Conservation (phyloP, 2,329 filamentous ascomycete genomes). For the Aspergillus tubingensis region DNA sequence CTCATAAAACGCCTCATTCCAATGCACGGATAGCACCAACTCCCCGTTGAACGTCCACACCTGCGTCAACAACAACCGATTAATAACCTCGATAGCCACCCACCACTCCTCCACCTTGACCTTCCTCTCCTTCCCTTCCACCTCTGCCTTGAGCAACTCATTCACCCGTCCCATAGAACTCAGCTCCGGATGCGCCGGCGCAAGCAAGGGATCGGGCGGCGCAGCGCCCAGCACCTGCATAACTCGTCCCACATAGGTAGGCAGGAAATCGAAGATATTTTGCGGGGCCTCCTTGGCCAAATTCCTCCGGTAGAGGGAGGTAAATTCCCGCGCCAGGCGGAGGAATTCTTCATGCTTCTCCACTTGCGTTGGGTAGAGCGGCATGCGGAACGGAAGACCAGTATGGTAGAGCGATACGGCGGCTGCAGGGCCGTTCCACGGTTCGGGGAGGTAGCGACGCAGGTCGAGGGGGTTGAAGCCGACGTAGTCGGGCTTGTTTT, state of each 20-base stretch:
- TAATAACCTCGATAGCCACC: background rate
- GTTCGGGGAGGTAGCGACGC: background rate
- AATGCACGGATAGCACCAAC: background rate
- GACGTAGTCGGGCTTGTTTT: background rate
- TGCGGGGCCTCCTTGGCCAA: background rate
- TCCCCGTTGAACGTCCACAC: background rate
- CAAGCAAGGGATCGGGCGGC: background rate
- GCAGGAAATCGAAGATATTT: background rate
- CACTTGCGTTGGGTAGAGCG: background rate
- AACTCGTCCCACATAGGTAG: background rate
- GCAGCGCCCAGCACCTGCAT: background rate
- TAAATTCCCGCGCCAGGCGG: background rate
- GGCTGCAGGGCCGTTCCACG: background rate
- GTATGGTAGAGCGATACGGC: background rate
- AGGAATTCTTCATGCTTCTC: background rate
- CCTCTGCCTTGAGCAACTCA: background rate
- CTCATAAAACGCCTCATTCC: constrained; percentile 7
- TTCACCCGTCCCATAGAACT: background rate
- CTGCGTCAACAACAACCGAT: background rate
- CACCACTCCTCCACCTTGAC: constrained; percentile 2
- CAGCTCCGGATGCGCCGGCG: background rate
- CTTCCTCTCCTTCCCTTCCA: background rate
- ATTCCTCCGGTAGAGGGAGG: background rate
- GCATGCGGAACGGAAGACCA: background rate
- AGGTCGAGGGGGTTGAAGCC: background rate